These are phyloP conservation scores for Acanthamoeba royreba DNA, from an alignment of 208 protist species.

Conservation along the genomic window DNA sequence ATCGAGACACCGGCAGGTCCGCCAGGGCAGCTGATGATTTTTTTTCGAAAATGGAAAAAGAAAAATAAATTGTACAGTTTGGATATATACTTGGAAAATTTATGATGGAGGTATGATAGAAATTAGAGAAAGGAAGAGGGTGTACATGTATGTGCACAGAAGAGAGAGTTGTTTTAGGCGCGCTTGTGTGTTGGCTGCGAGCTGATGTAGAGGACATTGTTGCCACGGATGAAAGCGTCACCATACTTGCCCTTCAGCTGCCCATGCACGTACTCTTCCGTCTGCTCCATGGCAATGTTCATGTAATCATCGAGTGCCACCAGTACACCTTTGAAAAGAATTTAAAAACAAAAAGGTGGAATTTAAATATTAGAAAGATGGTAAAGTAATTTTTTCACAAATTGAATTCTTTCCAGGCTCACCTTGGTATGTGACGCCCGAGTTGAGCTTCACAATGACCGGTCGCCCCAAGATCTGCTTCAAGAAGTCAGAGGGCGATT, in stretches of 20 bases:
- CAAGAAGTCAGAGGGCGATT: constrained; percentile 81
- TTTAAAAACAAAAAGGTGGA: background rate
- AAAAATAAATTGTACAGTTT: background rate
- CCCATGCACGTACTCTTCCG: constrained; percentile 88
- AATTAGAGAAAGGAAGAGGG: background rate
- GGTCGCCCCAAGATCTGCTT: constrained; percentile 82
- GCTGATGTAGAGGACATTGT: constrained; percentile 78
- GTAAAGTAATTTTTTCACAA: background rate
- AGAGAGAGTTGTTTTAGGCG: background rate
- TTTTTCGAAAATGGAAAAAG: background rate
- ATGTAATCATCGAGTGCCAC: constrained; percentile 89
- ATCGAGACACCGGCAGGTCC: background rate
- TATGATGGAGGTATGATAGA: background rate
- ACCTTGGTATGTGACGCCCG: constrained; percentile 87
- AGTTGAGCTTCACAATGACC: constrained; percentile 89
- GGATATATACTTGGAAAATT: background rate
- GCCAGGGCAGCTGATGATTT: background rate
- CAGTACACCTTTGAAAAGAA: constrained; percentile 76
- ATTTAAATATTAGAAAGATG: background rate
- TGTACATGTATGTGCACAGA: background rate
- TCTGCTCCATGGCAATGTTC: constrained; percentile 92
- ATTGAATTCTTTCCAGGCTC: background rate
- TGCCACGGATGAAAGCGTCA: constrained; percentile 89
- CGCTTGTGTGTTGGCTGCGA: constrained; percentile 17
- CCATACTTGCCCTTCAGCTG: constrained; percentile 85